phyloP scores from a whole-genome alignment of 2,329 filamentous ascomycete species.

The Xylogone sp. region DNA sequence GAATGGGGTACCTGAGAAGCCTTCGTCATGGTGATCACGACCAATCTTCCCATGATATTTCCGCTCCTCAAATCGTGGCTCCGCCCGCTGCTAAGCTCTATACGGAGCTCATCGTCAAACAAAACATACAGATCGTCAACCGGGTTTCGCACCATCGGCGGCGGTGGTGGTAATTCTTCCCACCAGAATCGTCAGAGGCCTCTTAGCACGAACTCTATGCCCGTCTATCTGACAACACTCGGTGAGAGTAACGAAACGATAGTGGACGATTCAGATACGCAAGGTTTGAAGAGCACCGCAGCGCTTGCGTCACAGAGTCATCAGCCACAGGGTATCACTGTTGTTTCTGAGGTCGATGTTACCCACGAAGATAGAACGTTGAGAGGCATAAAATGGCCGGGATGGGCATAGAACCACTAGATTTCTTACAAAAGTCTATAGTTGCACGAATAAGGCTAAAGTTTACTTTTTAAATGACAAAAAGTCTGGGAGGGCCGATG shows the following conservation, averaged over 20 bases:
- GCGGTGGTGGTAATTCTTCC: slow-evolving; percentile 22
- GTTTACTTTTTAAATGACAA: too few relatives aligned
- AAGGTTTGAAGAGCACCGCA: slow-evolving; percentile 27
- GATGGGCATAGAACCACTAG: too few relatives aligned
- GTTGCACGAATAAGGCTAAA: too few relatives aligned
- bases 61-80: slow-evolving; percentile 39
- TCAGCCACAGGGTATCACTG: slow-evolving; percentile 30
- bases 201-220: slow-evolving; percentile 31
- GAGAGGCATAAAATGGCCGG: too few relatives aligned
- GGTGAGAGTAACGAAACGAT: slow-evolving; percentile 42
- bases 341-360: slow-evolving; percentile 29
- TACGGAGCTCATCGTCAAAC: slow-evolving; percentile 34
- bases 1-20: slow-evolving; percentile 35
- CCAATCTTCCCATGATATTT: slow-evolving; percentile 39
- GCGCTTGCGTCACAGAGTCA: slow-evolving; percentile 11
- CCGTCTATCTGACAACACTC: slow-evolving; percentile 31
- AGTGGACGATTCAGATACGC: slow-evolving; percentile 38
- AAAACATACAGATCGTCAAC: slow-evolving; percentile 34
- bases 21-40: slow-evolving; percentile 34
- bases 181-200: slow-evolving; percentile 29
- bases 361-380: slow-evolving; percentile 15
- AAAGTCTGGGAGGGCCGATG: too few relatives aligned
- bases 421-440: too few relatives aligned
- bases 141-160: slow-evolving; percentile 38
- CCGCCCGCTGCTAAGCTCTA: slow-evolving; percentile 32